A percentile compares a stretch with the other conserved stretches of the same genome.
These are phyloP conservation scores for Aspergillus sojae DNA, from an alignment of 2,329 filamentous ascomycete species.

Conservation along the genomic window DNA sequence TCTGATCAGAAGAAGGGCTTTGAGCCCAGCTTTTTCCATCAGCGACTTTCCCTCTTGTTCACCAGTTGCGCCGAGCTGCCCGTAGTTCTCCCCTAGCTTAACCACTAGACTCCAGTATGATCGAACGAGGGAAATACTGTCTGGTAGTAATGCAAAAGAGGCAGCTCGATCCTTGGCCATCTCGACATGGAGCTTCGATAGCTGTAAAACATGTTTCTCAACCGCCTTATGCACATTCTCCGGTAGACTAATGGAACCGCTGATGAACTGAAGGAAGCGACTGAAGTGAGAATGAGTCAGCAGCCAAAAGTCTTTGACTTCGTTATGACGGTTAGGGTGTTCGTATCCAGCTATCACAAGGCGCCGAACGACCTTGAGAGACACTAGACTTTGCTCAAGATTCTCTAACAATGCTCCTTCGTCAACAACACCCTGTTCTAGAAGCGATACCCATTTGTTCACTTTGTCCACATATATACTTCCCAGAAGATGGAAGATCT, in stretches of 20 bases:
- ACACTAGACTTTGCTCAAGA: constrained; percentile 75
- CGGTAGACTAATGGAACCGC: constrained; percentile 58
- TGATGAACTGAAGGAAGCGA: constrained; percentile 69
- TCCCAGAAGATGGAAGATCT: constrained; percentile 78
- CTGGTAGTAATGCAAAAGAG: constrained; percentile 79
- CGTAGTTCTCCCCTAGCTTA: constrained; percentile 71
- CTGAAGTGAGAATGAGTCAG: constrained; percentile 76
- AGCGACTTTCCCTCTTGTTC: constrained; percentile 58
- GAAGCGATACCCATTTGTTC: constrained; percentile 65
- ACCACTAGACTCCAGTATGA: constrained; percentile 85
- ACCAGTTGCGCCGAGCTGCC: constrained; percentile 46
- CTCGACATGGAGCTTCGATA: constrained; percentile 87
- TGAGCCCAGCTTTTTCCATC: constrained; percentile 77
- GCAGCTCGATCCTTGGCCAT: constrained; percentile 80
- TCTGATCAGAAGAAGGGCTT: constrained; percentile 78
- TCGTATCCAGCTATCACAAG: constrained; percentile 82
- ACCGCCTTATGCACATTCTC: constrained; percentile 62
- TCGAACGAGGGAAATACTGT: constrained; percentile 73
- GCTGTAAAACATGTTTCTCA: constrained; percentile 86
- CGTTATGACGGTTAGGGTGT: constrained; percentile 74
- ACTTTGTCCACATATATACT: constrained; percentile 78
- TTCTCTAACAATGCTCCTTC: constrained; percentile 62
- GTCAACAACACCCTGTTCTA: constrained; percentile 61
- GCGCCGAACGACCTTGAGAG: constrained; percentile 78
- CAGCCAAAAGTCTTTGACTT: constrained; percentile 79